These are phyloP conservation scores for Colletotrichum abscissum DNA, from an alignment of 2,329 filamentous ascomycete species.

Conservation along the genomic window DNA sequence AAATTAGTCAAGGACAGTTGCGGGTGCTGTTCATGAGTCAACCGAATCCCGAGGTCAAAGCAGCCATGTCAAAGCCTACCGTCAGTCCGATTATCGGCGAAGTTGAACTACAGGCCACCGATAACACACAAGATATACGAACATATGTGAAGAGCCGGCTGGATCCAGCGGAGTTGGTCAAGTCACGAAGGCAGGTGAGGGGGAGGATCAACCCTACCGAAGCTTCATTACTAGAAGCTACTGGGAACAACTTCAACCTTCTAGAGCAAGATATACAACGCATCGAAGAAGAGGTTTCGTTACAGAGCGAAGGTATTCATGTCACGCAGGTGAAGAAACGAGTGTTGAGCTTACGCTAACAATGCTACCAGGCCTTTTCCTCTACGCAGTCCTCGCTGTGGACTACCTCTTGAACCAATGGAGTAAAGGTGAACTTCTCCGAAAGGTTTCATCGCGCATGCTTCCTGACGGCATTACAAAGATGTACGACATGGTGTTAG, in stretches of 20 bases:
- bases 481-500: conserved; percentile 41
- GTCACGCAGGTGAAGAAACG: not conserved
- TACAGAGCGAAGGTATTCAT: conserved; percentile 24
- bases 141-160: conserved; percentile 19
- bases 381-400: conserved; percentile 45
- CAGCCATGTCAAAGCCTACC: conserved; percentile 35
- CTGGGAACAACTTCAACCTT: conserved; percentile 5
- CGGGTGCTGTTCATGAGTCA: conserved; percentile 49
- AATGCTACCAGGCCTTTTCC: conserved; percentile 42
- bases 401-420: conserved; percentile 41
- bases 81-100: conserved; percentile 40
- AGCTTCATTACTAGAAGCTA: no score
- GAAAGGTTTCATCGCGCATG: conserved; percentile 36
- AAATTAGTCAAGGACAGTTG: conserved; percentile 37
- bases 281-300: conserved; percentile 23
- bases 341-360: not conserved
- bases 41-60: conserved; percentile 41
- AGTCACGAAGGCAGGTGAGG: not conserved
- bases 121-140: conserved; percentile 28
- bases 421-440: conserved; percentile 35
- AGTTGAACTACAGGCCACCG: conserved; percentile 41
- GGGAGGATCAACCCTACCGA: not conserved
- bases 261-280: not conserved
- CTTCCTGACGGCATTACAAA: conserved; percentile 23
- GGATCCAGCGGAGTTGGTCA: not conserved